Conservation (phyloP, 352 stramenopile species). For the Bremia lactucae region DNA sequence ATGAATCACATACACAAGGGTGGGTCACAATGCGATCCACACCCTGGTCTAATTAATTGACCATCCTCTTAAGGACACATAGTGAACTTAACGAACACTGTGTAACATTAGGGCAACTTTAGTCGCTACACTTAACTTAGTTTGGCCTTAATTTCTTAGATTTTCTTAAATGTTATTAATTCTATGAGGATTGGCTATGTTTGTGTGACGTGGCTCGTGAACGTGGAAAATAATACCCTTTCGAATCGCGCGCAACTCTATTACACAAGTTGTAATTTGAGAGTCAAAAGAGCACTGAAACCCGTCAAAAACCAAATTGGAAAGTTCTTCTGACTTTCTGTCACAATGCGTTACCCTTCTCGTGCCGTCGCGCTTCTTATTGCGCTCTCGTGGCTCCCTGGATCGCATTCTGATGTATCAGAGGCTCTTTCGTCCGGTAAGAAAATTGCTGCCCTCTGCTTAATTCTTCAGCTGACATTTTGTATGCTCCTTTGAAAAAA, state of each 20-base stretch:
- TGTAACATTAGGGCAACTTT: no score
- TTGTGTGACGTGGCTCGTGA: neutral
- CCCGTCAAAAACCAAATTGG: no score
- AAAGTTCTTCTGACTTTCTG: neutral
- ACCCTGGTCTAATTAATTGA: no score
- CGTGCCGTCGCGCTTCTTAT: conserved; percentile 4
- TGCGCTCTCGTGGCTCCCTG: conserved; percentile 1
- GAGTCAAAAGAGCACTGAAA: neutral
- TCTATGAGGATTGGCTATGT: no score
- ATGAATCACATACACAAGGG: no score
- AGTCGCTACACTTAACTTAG: no score
- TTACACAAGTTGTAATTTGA: neutral
- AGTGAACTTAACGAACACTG: no score
- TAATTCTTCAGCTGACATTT: neutral
- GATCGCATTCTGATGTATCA: conserved; percentile 12
- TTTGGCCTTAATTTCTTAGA: no score
- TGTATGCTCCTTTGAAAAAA: neutral
- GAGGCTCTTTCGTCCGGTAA: conserved; percentile 18
- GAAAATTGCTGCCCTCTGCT: neutral
- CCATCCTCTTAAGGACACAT: no score
- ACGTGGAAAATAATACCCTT: neutral
- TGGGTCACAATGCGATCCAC: no score
- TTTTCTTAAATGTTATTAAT: no score
- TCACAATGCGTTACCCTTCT: neutral
- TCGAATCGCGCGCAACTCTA: neutral